These are phyloP conservation scores for Polyplosphaeria fusca DNA, from an alignment of 495 filamentous ascomycete genomes.

Conservation along the genomic window DNA sequence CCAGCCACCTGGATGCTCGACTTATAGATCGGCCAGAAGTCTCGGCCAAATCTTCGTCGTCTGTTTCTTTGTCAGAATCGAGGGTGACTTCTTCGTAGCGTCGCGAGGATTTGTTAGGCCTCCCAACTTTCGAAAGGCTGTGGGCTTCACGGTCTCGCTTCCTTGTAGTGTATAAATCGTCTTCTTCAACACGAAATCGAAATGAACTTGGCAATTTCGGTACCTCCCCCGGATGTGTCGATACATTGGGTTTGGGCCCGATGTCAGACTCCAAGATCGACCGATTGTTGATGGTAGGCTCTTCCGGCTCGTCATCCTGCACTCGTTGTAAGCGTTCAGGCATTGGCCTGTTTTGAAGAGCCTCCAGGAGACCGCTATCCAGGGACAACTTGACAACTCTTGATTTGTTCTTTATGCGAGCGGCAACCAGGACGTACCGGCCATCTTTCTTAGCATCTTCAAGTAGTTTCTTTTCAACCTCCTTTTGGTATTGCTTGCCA, in stretches of 20 bases:
- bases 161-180: conserved; percentile 30
- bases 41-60: conserved; percentile 19
- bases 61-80: conserved; percentile 31
- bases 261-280: conserved; percentile 36
- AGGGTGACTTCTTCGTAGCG: conserved; percentile 35
- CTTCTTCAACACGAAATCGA: conserved; percentile 34
- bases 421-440: conserved; percentile 39
- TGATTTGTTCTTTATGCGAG: conserved; percentile 37
- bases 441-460: conserved; percentile 42
- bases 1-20: conserved; percentile 33
- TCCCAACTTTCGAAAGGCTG: neutral
- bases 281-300: conserved; percentile 4
- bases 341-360: conserved; percentile 1
- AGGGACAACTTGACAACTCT: conserved; percentile 38
- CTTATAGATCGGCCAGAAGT: neutral
- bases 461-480: conserved; percentile 39
- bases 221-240: conserved; percentile 2
- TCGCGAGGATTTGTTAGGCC: neutral
- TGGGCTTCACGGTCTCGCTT: conserved; percentile 11
- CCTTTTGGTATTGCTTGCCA: conserved; percentile 40
- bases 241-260: conserved; percentile 3
- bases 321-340: neutral
- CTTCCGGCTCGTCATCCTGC: conserved; percentile 2
- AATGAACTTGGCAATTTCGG: conserved; percentile 27
- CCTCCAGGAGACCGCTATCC: conserved; percentile 15